phyloP scores from a whole-genome alignment of 2,329 filamentous ascomycete species.

The Zopfia rhizophila region DNA sequence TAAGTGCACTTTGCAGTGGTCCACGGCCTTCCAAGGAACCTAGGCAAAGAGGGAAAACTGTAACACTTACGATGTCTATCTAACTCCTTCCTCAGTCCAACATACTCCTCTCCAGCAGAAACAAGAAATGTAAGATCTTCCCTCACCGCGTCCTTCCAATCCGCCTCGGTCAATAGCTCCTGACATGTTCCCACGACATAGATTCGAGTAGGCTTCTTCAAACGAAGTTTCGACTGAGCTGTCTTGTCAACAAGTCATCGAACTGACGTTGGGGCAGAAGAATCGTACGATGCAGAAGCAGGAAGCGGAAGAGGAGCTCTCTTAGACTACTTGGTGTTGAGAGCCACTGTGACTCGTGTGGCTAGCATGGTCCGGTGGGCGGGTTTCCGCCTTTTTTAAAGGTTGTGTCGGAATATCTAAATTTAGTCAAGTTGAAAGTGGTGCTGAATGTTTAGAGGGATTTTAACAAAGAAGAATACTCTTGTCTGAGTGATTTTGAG shows the following conservation, averaged over 20 bases:
- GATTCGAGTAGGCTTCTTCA: slow-evolving; percentile 41
- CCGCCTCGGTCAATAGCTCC: slow-evolving; percentile 37
- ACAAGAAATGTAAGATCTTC: slow-evolving; percentile 42
- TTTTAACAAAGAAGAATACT: no score
- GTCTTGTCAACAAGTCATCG: slow-evolving; percentile 39
- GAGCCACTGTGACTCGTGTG: slow-evolving; percentile 42
- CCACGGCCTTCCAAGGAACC: no score
- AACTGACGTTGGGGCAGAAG: slow-evolving; percentile 29
- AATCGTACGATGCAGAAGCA: slow-evolving; percentile 25
- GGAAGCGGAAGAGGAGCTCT: slow-evolving; percentile 42
- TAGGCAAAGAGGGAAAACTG: no score
- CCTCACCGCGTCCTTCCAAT: slow-evolving; percentile 36
- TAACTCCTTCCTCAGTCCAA: slow-evolving; percentile 37
- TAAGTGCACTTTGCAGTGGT: no score
- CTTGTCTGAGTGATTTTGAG: no score
- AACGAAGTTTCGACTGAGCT: slow-evolving; percentile 41
- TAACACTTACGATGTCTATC: slow-evolving; percentile 25
- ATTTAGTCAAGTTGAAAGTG: no score
- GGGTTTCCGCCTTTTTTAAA: no score
- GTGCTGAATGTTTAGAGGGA: no score
- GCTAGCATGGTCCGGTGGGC: no score
- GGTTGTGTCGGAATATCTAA: no score
- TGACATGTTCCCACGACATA: slow-evolving; percentile 37
- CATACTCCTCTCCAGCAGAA: slow-evolving; percentile 45
- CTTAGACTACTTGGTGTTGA: slow-evolving; percentile 43